Evolutionary conservation across 257 asterid species (phyloP).

Genomic region (Osmanthus fragrans): DNA sequence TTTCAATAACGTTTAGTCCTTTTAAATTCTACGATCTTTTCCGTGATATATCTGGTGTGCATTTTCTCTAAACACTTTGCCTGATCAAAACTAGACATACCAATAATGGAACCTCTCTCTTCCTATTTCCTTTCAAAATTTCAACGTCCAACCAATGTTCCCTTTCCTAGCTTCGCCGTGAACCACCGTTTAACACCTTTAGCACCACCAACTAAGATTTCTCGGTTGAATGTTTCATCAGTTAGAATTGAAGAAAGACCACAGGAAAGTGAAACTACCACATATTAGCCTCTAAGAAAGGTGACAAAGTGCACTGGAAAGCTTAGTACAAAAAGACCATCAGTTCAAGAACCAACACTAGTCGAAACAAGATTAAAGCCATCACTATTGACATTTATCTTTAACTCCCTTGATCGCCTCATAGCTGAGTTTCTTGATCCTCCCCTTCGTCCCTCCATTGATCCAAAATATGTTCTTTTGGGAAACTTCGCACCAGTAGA

Average conservation of each 20-base stretch:
- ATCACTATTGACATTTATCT: conserved; percentile 28
- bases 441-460: conserved; percentile 46
- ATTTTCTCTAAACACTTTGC: too few relatives aligned
- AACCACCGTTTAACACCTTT: too few relatives aligned
- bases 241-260: conserved; percentile 47
- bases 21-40: too few relatives aligned
- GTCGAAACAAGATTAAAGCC: conserved; percentile 26
- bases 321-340: too few relatives aligned
- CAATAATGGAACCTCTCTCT: conserved; percentile 53
- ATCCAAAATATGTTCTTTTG: conserved; percentile 55
- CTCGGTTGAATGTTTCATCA: conserved; percentile 26
- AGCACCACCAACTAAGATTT: conserved; percentile 1
- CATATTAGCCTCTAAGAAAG: conserved; percentile 27
- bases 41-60: too few relatives aligned
- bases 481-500: conserved; percentile 61
- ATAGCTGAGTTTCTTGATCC: conserved; percentile 60
- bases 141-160: conserved; percentile 21
- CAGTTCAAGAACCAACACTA: not conserved
- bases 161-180: conserved; percentile 7
- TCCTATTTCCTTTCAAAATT: conserved; percentile 49
- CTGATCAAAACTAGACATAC: too few relatives aligned
- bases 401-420: conserved; percentile 44
- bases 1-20: too few relatives aligned
- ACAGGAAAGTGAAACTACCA: conserved; percentile 14
- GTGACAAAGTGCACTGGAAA: too few relatives aligned